Evolutionary conservation across 176 grass and related monocot species (phyloP), one percentile per base, ranked within the genome.

Genomic region (Carex myosuroides): DNA sequence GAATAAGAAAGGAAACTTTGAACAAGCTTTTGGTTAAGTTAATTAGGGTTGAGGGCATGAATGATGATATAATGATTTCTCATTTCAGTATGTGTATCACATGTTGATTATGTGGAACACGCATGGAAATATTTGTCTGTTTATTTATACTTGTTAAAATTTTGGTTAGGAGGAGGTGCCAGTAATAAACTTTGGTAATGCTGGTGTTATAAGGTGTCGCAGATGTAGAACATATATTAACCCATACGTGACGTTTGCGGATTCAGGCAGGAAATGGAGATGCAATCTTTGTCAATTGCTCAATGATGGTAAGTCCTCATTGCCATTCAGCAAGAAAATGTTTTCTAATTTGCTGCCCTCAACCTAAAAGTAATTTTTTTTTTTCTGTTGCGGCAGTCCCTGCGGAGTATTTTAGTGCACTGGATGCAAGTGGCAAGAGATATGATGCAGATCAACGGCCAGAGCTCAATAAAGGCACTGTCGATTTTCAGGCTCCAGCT

Each of bases 181-280:
- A 2, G 65, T 93, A 82, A 77, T 95, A 81, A 95, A 98, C 87
- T 95, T 99, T 95, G 93, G 93, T 30, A 22, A 89, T 24, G 89
- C 89, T 1, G 96, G 96, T 70, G 91, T 95, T 59, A 91, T 99
- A 48, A 89, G 93, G n/a, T 99, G 96, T 80, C 86, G 89, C 81
- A 93, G 96, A 90, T 99, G 96, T 77, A 91, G 96, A 86, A 95
- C 96, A 29, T 99, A 99, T 76, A 81, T 98, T 83, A 98, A 98
- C 74, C 93, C 96, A 13, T 98, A 98, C 69, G 93, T 81, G 76
- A 87, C 91, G 60, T 99, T 99, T 84, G 88, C 89, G n/a, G 96
- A 99, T 90, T 84, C 92, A 84, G 96, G 96, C 85, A 91, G 96
- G 70, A 99, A 95, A 76, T 99, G 96, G 96, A 90, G 89, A 69